Base-by-base conservation (phyloP, 1,139 yeast species). In the Eremothecium gossypii region DNA sequence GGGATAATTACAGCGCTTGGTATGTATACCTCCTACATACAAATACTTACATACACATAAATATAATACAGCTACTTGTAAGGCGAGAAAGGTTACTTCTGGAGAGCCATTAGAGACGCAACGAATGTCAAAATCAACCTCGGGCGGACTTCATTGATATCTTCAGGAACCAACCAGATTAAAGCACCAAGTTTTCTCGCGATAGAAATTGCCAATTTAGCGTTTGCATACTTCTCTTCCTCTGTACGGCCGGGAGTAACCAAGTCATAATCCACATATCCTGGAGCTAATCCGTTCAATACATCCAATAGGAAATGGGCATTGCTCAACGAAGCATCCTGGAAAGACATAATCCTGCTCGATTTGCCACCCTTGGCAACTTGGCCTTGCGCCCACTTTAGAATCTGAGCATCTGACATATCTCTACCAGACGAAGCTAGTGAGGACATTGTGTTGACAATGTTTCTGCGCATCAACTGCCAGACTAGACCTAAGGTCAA, bases 141-240 rank as follows among this genome's bases (percentile, higher is more conserved):
- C 40, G 95, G 73, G 68, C 98, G 83, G 35, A 93, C 96, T 67
- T 89, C 97, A 55, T 81, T 85, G 57, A 91, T 91, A 69, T 91
- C 99, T 66, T 91, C 99, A n/a, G 99, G 99, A 27, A 91, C 96
- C 56, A 91, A 74, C 96, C 97, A 91, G 57, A 91, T 91, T 63
- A 93, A 77, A 36, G 96, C 98, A 46, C 99, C 99, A 53, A 91
- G 70, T 66, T 93, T 91, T 74, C 99, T 83, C 30, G 98, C 98
- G 60, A 91, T 91, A 2, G 98, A 91, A 63, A 91, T 91, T 27
- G 98, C 98, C 64, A 91, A 76, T 68, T 84, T 84, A 28, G 98
- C 97, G 63, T 91, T 91, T 34, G 96, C 95, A 57, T 86, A 85
- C 60, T 74, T 77, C 54, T 87, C 95, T 49, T 87, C 96, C 28